Evolutionary conservation across 2,329 filamentous ascomycete species (phyloP).

Genomic region (Cephalotrichum gorgonifer): DNA sequence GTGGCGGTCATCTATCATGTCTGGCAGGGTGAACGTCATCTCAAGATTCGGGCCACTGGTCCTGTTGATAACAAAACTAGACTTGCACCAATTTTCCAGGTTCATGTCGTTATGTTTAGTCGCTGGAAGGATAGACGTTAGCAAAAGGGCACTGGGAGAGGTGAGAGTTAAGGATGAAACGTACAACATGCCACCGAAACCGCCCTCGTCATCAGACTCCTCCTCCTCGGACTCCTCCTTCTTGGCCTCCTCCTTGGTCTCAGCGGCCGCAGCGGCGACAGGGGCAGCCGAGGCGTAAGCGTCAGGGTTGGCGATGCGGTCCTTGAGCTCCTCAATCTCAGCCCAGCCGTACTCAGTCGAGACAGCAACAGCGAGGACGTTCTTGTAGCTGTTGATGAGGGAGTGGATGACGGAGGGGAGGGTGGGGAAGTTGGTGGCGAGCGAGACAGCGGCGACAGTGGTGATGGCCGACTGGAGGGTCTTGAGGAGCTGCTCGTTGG

Average conservation of each 20-base stretch:
- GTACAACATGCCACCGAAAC: conserved; percentile 75
- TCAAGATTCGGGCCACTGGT: background rate
- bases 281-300: conserved; percentile 83
- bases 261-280: conserved; percentile 43
- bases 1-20: background rate
- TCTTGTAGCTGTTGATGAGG: conserved; percentile 97
- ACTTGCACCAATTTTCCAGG: conserved; percentile 20
- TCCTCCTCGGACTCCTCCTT: conserved; percentile 60
- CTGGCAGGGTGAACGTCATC: background rate
- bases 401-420: conserved; percentile 95
- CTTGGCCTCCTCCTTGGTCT: conserved; percentile 54
- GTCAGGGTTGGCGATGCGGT: conserved; percentile 98
- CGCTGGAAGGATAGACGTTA: conserved; percentile 21
- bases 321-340: conserved; percentile 95
- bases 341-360: conserved; percentile 90
- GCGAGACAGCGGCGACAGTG: conserved; percentile 82
- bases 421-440: conserved; percentile 91
- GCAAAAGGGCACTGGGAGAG: background rate
- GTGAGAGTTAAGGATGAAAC: conserved; percentile 14
- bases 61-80: conserved; percentile 20
- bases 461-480: conserved; percentile 70
- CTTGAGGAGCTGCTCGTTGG: conserved; percentile 87
- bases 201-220: conserved; percentile 38
- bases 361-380: conserved; percentile 78
- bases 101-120: conserved; percentile 30